Evolutionary conservation across 371 early-diverging fungal species (phyloP).

Genomic region (Mortierella polycephala): DNA sequence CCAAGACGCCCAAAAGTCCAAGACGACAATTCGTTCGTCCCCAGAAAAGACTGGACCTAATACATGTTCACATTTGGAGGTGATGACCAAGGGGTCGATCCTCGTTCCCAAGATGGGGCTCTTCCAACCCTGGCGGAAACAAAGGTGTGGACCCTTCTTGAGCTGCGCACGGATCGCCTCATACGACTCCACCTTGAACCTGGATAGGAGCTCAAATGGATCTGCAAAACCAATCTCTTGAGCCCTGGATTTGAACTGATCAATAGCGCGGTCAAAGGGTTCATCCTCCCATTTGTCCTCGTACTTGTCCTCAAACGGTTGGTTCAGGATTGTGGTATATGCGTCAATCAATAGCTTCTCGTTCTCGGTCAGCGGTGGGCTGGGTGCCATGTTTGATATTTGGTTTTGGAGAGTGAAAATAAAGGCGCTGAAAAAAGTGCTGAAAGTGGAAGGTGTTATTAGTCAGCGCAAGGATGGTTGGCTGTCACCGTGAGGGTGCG

Average conservation of each 20-base stretch:
- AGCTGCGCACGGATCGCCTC: conserved; percentile 45
- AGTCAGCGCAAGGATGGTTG: too few species aligned
- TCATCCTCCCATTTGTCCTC: conserved; percentile 53
- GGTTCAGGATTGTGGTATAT: conserved; percentile 45
- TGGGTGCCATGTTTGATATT: conserved; percentile 10
- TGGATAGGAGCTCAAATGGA: conserved; percentile 45
- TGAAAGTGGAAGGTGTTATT: not conserved
- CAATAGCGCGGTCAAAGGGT: conserved; percentile 50
- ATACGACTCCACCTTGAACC: conserved; percentile 49
- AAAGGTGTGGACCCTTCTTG: conserved; percentile 39
- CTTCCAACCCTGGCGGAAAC: conserved; percentile 48
- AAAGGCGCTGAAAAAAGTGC: not conserved
- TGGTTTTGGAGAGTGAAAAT: not conserved
- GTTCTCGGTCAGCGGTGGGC: conserved; percentile 44
- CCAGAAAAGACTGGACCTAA: conserved; percentile 26
- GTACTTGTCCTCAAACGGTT: conserved; percentile 51
- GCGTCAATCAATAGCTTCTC: conserved; percentile 47
- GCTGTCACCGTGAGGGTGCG: too few species aligned
- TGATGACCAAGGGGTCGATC: conserved; percentile 31
- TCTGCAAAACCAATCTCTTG: conserved; percentile 52
- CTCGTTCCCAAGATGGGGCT: conserved; percentile 35
- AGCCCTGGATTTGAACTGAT: conserved; percentile 52
- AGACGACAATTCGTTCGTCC: conserved; percentile 37
- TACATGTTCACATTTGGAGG: conserved; percentile 26
- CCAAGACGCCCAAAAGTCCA: conserved; percentile 54